Percentiles rank a stretch among this genome's conserved stretches.
Conservation (phyloP, 2,329 filamentous ascomycete species). For the Trichoderma aggressivum region DNA sequence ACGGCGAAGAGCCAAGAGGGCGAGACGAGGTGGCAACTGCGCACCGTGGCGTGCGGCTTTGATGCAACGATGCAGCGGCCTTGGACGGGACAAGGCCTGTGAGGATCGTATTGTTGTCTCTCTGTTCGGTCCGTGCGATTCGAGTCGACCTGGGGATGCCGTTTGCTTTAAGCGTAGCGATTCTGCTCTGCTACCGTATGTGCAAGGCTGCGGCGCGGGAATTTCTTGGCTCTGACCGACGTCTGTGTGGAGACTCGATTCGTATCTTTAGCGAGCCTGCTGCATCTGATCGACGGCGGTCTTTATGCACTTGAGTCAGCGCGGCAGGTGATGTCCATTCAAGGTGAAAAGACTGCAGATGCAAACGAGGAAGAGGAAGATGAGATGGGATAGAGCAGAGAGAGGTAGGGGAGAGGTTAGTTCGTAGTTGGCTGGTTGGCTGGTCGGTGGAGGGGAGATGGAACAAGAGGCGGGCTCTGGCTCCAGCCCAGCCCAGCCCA, state of each 20-base stretch:
- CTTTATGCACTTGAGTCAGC: neutral
- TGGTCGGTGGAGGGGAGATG: neutral
- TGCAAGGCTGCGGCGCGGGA: slow-evolving; percentile 4
- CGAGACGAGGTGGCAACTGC: neutral
- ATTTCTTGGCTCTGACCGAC: neutral
- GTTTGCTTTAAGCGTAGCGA: slow-evolving; percentile 11
- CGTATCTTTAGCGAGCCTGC: slow-evolving; percentile 14
- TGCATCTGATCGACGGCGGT: slow-evolving; percentile 8
- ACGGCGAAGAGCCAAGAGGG: neutral
- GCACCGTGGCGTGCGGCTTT: neutral
- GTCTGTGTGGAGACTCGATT: slow-evolving; percentile 7
- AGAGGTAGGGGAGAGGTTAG: neutral
- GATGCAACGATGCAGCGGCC: slow-evolving; percentile 2
- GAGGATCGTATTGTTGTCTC: neutral
- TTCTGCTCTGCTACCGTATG: neutral
- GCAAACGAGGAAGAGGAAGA: neutral
- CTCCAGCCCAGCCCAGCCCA: neutral
- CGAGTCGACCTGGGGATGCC: slow-evolving; percentile 4
- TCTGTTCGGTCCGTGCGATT: neutral
- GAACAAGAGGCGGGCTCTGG: neutral
- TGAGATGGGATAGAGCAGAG: neutral
- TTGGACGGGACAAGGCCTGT: neutral
- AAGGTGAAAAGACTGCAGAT: neutral
- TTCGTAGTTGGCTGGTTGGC: no score
- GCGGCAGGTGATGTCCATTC: neutral